A percentile compares a stretch with the other conserved stretches of the same genome.
These are phyloP conservation scores for Oemleria cerasiformis DNA, from an alignment of 306 rosid species.

Conservation along the genomic window DNA sequence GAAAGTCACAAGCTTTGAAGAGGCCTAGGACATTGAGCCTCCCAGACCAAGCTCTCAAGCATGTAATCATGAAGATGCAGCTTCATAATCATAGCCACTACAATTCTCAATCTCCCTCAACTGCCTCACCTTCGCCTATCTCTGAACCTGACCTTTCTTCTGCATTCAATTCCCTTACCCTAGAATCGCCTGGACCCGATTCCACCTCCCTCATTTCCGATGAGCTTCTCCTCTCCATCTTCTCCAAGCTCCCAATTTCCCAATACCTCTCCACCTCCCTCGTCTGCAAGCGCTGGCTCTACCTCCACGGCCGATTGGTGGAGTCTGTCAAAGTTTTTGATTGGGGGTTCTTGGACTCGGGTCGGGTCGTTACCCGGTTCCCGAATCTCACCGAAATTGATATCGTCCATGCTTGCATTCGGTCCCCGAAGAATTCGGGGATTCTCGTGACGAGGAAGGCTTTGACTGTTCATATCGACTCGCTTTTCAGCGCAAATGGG, in stretches of 20 bases:
- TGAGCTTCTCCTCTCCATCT: conserved; percentile 60
- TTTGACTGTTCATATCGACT: conserved; percentile 51
- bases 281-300: conserved; percentile 90
- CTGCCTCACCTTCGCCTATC: conserved; percentile 26
- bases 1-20: background rate
- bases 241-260: conserved; percentile 47
- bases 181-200: conserved; percentile 16
- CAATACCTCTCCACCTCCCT: conserved; percentile 53
- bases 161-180: background rate
- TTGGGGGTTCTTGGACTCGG: conserved; percentile 81
- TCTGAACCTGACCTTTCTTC: conserved; percentile 21
- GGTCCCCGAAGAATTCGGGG: conserved; percentile 49
- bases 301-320: conserved; percentile 71
- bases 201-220: conserved; percentile 19
- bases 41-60: conserved; percentile 35
- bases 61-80: conserved; percentile 40
- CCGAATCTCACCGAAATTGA: conserved; percentile 72
- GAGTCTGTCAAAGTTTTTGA: conserved; percentile 53
- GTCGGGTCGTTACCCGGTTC: conserved; percentile 66
- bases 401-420: conserved; percentile 43
- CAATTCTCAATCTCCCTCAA: conserved; percentile 8
- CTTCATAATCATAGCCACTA: background rate
- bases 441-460: conserved; percentile 47
- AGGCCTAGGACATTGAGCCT: conserved; percentile 15
- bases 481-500: conserved; percentile 41